A percentile compares a stretch with the other conserved stretches of the same genome.
phyloP scores from a whole-genome alignment of 495 filamentous ascomycete genomes.

The Aeminium ludgeri region DNA sequence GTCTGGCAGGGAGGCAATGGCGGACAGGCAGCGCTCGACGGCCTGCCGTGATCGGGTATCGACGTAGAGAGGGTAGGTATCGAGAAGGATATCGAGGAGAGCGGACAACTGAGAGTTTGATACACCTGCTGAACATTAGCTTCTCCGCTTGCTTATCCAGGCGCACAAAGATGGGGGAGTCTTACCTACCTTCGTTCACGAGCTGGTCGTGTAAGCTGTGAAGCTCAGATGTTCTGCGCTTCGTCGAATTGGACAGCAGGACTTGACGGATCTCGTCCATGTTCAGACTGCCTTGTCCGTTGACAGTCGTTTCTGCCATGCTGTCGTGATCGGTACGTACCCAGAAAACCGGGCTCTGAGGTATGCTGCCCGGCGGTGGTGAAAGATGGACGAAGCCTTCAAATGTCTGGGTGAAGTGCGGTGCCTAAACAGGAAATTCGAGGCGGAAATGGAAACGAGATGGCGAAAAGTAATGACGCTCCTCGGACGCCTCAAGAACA shows the following conservation, averaged over 20 bases:
- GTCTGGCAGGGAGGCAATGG: slow-evolving; percentile 36
- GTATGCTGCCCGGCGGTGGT: too few species aligned
- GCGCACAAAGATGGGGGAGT: slow-evolving; percentile 5
- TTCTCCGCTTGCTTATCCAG: neutral
- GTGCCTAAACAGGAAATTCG: too few species aligned
- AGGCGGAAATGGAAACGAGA: too few species aligned
- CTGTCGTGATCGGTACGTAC: too few species aligned
- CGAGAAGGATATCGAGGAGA: slow-evolving; percentile 56
- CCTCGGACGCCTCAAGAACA: too few species aligned
- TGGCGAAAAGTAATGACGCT: too few species aligned
- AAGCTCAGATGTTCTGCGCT: slow-evolving; percentile 30
- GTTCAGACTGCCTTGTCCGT: slow-evolving; percentile 2
- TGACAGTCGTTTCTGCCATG: slow-evolving; percentile 1
- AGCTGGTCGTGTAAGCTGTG: slow-evolving; percentile 29
- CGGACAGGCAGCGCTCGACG: slow-evolving; percentile 55
- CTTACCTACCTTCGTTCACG: slow-evolving; percentile 26
- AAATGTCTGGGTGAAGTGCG: too few species aligned
- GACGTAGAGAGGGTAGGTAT: slow-evolving; percentile 71
- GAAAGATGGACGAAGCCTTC: too few species aligned
- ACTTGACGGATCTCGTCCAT: slow-evolving; percentile 15
- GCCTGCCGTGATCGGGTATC: slow-evolving; percentile 71
- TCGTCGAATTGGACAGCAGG: slow-evolving; percentile 33
- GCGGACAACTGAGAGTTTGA: slow-evolving; percentile 3
- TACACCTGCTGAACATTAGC: slow-evolving; percentile 7
- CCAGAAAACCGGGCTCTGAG: too few species aligned